Evolutionary conservation across 1,284 basidiomycete genomes (phyloP).

Genomic region (Austropuccinia psidii): DNA sequence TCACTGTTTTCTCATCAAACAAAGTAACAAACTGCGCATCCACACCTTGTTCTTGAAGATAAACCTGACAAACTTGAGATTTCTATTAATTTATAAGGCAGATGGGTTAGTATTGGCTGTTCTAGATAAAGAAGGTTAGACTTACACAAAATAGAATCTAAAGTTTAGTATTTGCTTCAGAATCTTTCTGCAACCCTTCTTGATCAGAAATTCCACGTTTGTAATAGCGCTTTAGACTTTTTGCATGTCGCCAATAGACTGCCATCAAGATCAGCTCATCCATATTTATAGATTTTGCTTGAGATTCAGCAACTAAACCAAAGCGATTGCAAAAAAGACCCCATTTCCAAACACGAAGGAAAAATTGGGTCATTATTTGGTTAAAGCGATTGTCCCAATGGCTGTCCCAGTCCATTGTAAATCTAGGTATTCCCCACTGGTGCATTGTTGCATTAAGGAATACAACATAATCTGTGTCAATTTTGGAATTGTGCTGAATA

Average conservation of each 20-base stretch:
- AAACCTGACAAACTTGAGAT: constrained; percentile 9
- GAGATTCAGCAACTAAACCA: not conserved
- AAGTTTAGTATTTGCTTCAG: constrained; percentile 1
- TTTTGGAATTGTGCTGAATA: constrained; percentile 11
- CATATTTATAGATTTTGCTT: constrained; percentile 1
- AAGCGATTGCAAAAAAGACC: constrained; percentile 1
- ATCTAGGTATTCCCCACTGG: constrained; percentile 17
- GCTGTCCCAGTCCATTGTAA: constrained; percentile 32
- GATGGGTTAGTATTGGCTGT: not conserved
- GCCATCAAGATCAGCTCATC: constrained; percentile 11
- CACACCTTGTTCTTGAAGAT: constrained; percentile 32
- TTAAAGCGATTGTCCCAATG: constrained; percentile 17
- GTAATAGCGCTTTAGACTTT: constrained; percentile 2
- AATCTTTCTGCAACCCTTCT: not conserved
- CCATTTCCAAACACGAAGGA: constrained; percentile 32
- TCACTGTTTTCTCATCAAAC: constrained; percentile 15
- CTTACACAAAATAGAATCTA: constrained; percentile 15
- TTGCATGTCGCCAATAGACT: constrained; percentile 14
- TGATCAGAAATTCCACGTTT: constrained; percentile 1
- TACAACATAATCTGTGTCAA: constrained; percentile 17
- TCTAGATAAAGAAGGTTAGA: not conserved
- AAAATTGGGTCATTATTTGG: constrained; percentile 33
- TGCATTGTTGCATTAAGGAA: constrained; percentile 24
- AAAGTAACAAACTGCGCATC: not conserved
- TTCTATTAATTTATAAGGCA: too few species aligned